Evolutionary conservation across 148 eudicot species (phyloP), one percentile per base, ranked within the genome.

Genomic region (Drosera capensis): DNA sequence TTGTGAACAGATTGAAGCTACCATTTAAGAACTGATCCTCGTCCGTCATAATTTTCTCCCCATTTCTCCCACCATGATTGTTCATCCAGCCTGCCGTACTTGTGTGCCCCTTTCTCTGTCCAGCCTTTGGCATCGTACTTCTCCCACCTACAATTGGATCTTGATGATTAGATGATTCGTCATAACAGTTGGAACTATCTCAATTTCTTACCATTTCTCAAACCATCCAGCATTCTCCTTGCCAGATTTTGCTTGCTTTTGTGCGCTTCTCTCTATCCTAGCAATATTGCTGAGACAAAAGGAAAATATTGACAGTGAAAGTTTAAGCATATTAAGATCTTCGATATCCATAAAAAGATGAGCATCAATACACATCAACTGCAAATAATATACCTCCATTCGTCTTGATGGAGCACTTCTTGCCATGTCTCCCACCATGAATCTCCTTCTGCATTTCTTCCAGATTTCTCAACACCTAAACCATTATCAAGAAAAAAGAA

Each of bases 371-470:
- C n/a, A n/a, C n/a, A n/a, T n/a, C n/a, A 20, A 17, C 20, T 4
- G 14, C 21, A 41, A 41, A 47, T 43, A 43, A 7, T 20, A 20
- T 36, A 90, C 97, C 97, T 90, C 97, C 97, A 90, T 59, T 90
- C 97, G 68, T 90, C 97, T 70, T 84, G 97, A 65, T 90, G 87
- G 55, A 84, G 82, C 69, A 75, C 80, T 71, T 90, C 97, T 69
- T 83, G 81, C 97, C 97, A 90, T 61, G 97, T 90, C 75, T 90
- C 97, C 97, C 95, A 88, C 97, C 97, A 90, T 19, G 93, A 78
- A 65, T 90, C 95, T 49, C 95, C 97, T 66, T 80, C 95, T 25
- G 93, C 79, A 68, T 90, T 90, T 62, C 64, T 80, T 56, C 97
- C 97, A 46, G 95, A 90, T 70, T 90, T 90, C 55, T 90, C 95